A percentile compares a stretch with the other conserved stretches of the same genome.
Conservation (phyloP, 208 protist genomes). For the Trichomonas gallinae region DNA sequence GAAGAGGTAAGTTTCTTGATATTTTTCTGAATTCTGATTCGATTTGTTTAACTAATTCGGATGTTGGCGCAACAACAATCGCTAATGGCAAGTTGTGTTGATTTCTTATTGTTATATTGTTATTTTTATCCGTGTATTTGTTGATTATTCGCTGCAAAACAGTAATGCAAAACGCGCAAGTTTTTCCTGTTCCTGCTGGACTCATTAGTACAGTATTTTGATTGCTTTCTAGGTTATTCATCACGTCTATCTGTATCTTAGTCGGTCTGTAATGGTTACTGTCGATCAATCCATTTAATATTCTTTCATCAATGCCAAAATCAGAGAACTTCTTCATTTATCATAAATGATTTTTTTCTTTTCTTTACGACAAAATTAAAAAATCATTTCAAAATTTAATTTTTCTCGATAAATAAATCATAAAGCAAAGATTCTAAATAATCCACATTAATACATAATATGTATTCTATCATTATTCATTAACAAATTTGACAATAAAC, state of each 20-base stretch:
- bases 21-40: neutral
- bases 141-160: neutral
- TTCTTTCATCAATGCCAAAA: neutral
- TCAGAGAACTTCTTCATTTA: neutral
- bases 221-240: neutral
- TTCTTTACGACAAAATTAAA: too few relatives aligned
- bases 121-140: neutral
- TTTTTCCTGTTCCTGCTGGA: constrained; percentile 10
- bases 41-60: neutral
- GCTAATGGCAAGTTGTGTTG: neutral
- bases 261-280: neutral
- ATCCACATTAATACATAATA: too few relatives aligned
- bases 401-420: too few relatives aligned
- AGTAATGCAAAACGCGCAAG: neutral
- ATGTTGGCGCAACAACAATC: neutral
- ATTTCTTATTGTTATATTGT: neutral
- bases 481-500: too few relatives aligned
- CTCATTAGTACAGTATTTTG: neutral
- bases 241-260: neutral
- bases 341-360: too few relatives aligned
- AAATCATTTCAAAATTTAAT: too few relatives aligned
- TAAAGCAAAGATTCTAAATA: too few relatives aligned
- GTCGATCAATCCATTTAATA: neutral
- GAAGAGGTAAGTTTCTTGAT: neutral
- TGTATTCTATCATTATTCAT: too few relatives aligned